A percentile compares a stretch with the other conserved stretches of the same genome.
Conservation (phyloP, 1,284 basidiomycete species). For the Vanrija sp. region DNA sequence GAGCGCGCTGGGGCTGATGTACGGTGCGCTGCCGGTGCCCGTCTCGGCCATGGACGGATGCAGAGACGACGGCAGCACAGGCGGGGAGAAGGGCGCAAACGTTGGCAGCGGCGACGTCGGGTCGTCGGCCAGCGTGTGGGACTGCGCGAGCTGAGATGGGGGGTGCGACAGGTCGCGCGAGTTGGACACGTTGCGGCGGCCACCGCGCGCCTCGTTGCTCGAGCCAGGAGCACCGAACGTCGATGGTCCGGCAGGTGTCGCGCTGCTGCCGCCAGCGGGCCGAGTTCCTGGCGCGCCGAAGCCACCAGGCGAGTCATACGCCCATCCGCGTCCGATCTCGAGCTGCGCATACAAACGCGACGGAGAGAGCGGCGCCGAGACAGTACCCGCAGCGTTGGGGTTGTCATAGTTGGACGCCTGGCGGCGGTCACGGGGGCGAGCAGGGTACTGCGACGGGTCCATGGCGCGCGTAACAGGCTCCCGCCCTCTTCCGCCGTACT, state of each 20-base stretch:
- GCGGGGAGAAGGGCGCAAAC: slow-evolving; percentile 42
- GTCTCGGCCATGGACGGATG: slow-evolving; percentile 14
- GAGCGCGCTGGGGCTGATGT: slow-evolving; percentile 40
- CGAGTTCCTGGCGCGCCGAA: slow-evolving; percentile 14
- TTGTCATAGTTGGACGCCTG: slow-evolving; percentile 28
- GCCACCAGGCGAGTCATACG: slow-evolving; percentile 6
- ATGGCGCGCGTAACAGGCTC: slow-evolving; percentile 6
- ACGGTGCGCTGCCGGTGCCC: slow-evolving; percentile 10
- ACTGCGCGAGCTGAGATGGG: slow-evolving; percentile 7
- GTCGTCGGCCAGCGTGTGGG: slow-evolving; percentile 4
- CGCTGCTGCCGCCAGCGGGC: background rate
- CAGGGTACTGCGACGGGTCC: slow-evolving; percentile 5
- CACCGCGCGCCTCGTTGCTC: background rate
- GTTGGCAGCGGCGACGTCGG: slow-evolving; percentile 31
- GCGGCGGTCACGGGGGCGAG: slow-evolving; percentile 2
- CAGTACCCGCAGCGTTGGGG: slow-evolving; percentile 37
- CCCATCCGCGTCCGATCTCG: slow-evolving; percentile 29
- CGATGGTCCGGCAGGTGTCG: background rate
- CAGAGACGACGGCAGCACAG: slow-evolving; percentile 17
- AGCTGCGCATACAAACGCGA: slow-evolving; percentile 45
- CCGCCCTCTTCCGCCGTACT: slow-evolving; percentile 14
- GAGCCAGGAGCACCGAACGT: background rate
- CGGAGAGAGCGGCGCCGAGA: slow-evolving; percentile 46
- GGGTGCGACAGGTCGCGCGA: slow-evolving; percentile 8
- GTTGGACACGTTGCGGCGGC: slow-evolving; percentile 7